Conservation (phyloP, 176 grass and related monocot species). For the Lolium rigidum region DNA sequence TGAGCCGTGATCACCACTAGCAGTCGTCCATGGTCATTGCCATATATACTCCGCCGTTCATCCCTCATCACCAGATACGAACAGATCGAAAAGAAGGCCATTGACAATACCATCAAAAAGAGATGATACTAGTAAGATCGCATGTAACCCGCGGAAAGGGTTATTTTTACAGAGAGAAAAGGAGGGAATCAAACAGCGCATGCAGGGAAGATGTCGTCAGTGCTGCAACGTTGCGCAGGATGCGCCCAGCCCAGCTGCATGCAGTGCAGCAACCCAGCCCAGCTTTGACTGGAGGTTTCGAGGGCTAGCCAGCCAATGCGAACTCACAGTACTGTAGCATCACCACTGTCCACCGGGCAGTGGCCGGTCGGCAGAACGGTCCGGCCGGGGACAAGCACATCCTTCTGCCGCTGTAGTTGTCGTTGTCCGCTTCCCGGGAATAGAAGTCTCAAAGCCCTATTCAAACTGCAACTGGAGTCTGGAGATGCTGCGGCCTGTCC, state of each 20-base stretch:
- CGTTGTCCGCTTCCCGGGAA: slow-evolving; percentile 54
- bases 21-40: too few species aligned
- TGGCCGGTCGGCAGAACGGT: neutral
- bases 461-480: neutral
- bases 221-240: too few species aligned
- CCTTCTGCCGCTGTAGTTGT: neutral
- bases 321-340: neutral
- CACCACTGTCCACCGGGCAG: neutral
- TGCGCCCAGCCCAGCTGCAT: neutral
- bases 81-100: too few species aligned
- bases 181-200: neutral
- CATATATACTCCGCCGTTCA: too few species aligned
- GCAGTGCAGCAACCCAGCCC: neutral
- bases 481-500: neutral
- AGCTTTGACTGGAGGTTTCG: slow-evolving; percentile 28
- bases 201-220: neutral
- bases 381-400: neutral
- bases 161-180: too few species aligned
- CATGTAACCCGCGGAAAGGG: too few species aligned
- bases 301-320: neutral
- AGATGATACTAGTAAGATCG: too few species aligned
- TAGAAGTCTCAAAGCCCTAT: slow-evolving; percentile 44
- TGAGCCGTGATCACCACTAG: too few species aligned
- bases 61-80: too few species aligned
- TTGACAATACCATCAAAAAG: too few species aligned